Base-by-base conservation (phyloP, 495 filamentous ascomycete species). In the Parmelia sp. region DNA sequence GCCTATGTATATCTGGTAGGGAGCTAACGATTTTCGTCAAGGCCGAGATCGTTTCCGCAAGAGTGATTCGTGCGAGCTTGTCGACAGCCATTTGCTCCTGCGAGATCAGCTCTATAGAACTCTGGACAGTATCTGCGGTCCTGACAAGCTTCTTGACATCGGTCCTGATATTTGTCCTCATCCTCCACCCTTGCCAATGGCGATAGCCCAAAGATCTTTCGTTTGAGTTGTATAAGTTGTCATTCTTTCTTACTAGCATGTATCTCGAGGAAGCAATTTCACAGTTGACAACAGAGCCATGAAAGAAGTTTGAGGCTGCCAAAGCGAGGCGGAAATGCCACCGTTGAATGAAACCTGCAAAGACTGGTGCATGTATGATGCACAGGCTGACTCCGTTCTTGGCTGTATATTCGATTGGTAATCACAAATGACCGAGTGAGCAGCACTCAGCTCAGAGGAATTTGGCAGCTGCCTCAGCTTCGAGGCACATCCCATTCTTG, bases 141-240 rank as follows among this genome's bases (percentile, higher is more conserved):
- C 17, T 58, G n/a, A 58, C 0, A 58, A 23, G 17, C 15, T 19
- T 58, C 31, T 27, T 57, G 15, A 17, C 27, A n/a, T n/a, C n/a
- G n/a, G n/a, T n/a, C n/a, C n/a, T 59, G 58, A 45, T 21, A 17
- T 35, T 40, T 60, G 25, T 70, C 68, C 35, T 66, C 37, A 19
- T 65, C 58, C 1, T 3, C 35, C 36, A 71, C 53, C n/a, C 15
- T 31, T 58, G 5, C 61, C 51, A 6, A 66, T 21, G 15, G 68
- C 68, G 40, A 62, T 44, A 27, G 63, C 58, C 69, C 65, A 68
- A 55, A 66, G 53, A 60, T 70, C 68, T 56, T 37, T 53, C 44
- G 12, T 35, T 51, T 51, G 27, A 51, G 23, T 51, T 61, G 60
- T 31, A 57, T 14, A 36, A 3, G 55, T 57, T 31, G 33, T 1